Percentiles rank a stretch among this genome's conserved stretches.
Evolutionary conservation across 148 eudicot species (phyloP).

Genomic region (Tetragonia tetragonoides): DNA sequence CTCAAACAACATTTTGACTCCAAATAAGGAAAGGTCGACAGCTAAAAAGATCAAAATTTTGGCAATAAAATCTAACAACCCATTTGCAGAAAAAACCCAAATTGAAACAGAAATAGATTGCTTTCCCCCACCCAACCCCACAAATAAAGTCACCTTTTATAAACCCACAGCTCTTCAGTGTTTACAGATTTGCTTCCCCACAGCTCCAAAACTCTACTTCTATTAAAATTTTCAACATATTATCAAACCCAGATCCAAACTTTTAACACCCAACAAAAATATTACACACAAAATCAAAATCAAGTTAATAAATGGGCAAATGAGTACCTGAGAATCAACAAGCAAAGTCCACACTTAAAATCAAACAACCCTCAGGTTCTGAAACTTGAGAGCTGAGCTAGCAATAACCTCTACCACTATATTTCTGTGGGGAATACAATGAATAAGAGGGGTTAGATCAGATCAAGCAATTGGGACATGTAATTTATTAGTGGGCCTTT

Average conservation of each 20-base stretch:
- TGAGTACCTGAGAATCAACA: slow-evolving; percentile 14
- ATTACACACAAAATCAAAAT: slow-evolving; percentile 11
- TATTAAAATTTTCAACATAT: not conserved
- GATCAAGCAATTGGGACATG: slow-evolving; percentile 30
- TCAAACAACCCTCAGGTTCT: slow-evolving; percentile 5
- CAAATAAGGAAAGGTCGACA: not conserved
- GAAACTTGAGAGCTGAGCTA: not conserved
- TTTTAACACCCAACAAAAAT: slow-evolving; percentile 17
- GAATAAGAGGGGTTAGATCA: slow-evolving; percentile 17
- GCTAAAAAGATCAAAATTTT: slow-evolving; percentile 13
- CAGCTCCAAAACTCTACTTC: slow-evolving; percentile 20
- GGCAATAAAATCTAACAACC: slow-evolving; percentile 18
- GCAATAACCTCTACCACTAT: not conserved
- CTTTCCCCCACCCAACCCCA: not conserved
- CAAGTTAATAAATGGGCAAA: not conserved
- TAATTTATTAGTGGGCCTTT: slow-evolving; percentile 20
- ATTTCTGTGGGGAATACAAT: not conserved
- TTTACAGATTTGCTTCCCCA: slow-evolving; percentile 1
- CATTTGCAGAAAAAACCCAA: slow-evolving; percentile 7
- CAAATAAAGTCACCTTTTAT: not conserved
- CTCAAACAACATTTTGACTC: not conserved
- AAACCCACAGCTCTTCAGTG: not conserved
- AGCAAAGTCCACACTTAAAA: slow-evolving; percentile 8
- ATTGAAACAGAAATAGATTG: not conserved
- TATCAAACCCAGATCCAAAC: slow-evolving; percentile 28